Evolutionary conservation across 805 yeast genomes (phyloP), one percentile per base, ranked within the genome.

Genomic region (Yarrowia keelungensis): DNA sequence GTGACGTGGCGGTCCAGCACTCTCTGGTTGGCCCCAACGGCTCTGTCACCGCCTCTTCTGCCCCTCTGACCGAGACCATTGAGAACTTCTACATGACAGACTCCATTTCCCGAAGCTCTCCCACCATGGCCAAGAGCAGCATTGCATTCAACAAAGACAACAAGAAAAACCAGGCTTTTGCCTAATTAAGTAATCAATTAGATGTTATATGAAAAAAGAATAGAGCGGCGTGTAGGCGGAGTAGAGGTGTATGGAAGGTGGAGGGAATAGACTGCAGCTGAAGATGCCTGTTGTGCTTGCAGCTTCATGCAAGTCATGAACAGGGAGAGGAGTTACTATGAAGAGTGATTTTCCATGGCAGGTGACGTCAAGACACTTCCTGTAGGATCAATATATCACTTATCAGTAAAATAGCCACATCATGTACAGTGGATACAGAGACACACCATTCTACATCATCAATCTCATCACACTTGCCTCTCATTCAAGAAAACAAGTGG

Each of bases 81-180:
- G 86, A 85, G 73, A 90, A 91, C 86, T 91, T 89, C 79, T 91
- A 91, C 83, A 89, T 91, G 84, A 91, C 97, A 43, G 94, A 91
- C 78, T 91, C 90, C 71, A 89, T 91, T 73, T 89, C 96, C 32
- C 86, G 97, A 82, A 86, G 91, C 69, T 91, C 97, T 62, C 91
- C 92, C 72, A 91, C 97, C 39, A 91, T 91, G 97, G 96, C 97
- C 50, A 88, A 85, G 80, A 89, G 96, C 82, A 87, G 92, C 70
- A 84, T 89, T 68, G 80, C 80, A 46, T 77, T 77, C 67, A 71
- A 70, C 54, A 64, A 65, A 51, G 67, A 62, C 56, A 62, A 62
- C 56, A 62, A 62, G 67, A 62, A 62, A 62, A 62, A 62, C 67
- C 67, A 62, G 67, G 67, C 67, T 39, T 62, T 62, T 62, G 67